phyloP scores from a whole-genome alignment of 2,329 filamentous ascomycete species.

The Rhynchosporium secalis region DNA sequence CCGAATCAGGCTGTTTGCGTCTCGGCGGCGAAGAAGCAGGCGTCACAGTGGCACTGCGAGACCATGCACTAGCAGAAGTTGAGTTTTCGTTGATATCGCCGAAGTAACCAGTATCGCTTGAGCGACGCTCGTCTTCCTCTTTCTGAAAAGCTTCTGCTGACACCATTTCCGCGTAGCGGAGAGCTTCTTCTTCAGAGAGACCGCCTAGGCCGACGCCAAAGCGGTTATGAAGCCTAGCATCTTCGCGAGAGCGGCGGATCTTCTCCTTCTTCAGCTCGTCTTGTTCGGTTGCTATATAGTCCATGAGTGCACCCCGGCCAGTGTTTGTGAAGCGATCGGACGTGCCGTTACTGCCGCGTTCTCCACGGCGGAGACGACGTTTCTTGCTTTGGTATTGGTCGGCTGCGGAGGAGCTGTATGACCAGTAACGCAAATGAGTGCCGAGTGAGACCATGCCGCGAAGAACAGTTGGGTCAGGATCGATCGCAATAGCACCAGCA shows the following conservation, averaged over 20 bases:
- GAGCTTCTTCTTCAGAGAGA: constrained; percentile 64
- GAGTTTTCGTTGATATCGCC: constrained; percentile 47
- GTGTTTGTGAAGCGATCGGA: constrained; percentile 59
- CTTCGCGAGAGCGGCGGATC: constrained; percentile 64
- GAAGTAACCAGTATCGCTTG: constrained; percentile 52
- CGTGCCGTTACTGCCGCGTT: constrained; percentile 59
- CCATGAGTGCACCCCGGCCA: constrained; percentile 69
- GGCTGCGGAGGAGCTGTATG: constrained; percentile 78
- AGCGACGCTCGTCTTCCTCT: constrained; percentile 56
- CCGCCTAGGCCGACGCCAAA: constrained; percentile 80
- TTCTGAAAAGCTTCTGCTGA: constrained; percentile 59
- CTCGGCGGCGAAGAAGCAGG: constrained; percentile 43
- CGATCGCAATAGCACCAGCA: constrained; percentile 80
- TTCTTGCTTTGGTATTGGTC: constrained; percentile 75
- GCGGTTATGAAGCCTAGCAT: constrained; percentile 69
- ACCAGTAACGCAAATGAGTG: constrained; percentile 87
- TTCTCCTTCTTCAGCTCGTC: constrained; percentile 76
- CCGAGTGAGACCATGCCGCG: constrained; percentile 87
- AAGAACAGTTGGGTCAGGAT: constrained; percentile 82
- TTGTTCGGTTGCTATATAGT: constrained; percentile 85
- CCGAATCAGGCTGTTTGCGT: constrained; percentile 43
- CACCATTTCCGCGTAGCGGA: constrained; percentile 65
- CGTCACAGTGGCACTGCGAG: constrained; percentile 51
- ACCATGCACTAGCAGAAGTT: constrained; percentile 40
- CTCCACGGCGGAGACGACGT: constrained; percentile 66